Evolutionary conservation across 495 filamentous ascomycete species (phyloP).

Genomic region (Daldinia bambusicola): DNA sequence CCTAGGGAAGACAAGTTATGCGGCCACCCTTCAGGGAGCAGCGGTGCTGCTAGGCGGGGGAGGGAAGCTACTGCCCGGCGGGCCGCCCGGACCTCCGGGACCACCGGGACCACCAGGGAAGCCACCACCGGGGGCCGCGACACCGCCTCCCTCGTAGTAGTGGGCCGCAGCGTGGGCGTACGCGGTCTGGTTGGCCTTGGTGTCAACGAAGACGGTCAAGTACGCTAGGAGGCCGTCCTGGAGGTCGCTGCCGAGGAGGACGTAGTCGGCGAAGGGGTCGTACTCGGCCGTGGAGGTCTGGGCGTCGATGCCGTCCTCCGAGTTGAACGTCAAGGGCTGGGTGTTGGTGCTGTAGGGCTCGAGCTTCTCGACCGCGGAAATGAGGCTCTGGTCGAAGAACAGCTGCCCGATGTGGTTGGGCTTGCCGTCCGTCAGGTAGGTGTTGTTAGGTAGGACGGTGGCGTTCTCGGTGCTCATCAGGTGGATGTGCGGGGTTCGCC

Average conservation of each 20-base stretch:
- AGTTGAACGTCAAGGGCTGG: conserved; percentile 45
- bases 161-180: conserved; percentile 50
- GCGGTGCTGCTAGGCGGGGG: conserved; percentile 23
- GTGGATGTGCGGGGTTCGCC: conserved; percentile 62
- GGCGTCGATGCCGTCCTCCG: conserved; percentile 48
- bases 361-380: conserved; percentile 48
- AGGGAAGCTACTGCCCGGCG: conserved; percentile 13
- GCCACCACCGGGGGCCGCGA: conserved; percentile 30
- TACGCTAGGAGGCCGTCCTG: conserved; percentile 59
- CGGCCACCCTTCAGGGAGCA: not conserved
- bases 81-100: conserved; percentile 14
- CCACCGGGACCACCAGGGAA: conserved; percentile 27
- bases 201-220: conserved; percentile 61
- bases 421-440: conserved; percentile 56
- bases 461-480: conserved; percentile 54
- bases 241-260: conserved; percentile 59
- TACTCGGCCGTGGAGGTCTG: conserved; percentile 51
- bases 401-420: conserved; percentile 67
- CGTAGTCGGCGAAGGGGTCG: conserved; percentile 51
- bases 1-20: not conserved
- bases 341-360: conserved; percentile 53
- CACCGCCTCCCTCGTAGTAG: conserved; percentile 47
- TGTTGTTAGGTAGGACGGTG: conserved; percentile 57
- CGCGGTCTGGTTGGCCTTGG: conserved; percentile 56
- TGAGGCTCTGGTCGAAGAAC: conserved; percentile 57